Evolutionary conservation across 805 yeast species (phyloP).

Genomic region (Candida khao-thaluensis): DNA sequence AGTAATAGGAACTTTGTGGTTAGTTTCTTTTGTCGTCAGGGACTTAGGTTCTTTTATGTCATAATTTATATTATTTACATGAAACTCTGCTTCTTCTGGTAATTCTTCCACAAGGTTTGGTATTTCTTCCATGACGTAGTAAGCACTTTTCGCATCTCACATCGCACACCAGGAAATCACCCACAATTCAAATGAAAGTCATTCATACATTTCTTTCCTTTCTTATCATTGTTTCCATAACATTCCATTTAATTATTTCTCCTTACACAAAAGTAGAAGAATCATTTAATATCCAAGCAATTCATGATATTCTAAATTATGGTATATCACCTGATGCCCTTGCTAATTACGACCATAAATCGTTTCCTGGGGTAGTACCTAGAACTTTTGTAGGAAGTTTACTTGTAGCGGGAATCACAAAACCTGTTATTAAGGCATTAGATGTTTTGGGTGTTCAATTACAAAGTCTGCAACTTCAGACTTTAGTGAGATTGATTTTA

Average conservation of each 20-base stretch:
- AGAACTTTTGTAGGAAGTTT: slow-evolving; percentile 77
- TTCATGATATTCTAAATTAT: slow-evolving; percentile 71
- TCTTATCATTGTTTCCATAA: neutral
- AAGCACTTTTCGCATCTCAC: too few species aligned
- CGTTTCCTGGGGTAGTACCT: slow-evolving; percentile 88
- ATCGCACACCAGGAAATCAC: too few species aligned
- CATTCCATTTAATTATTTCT: slow-evolving; percentile 49
- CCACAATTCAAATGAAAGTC: too few species aligned
- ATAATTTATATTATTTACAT: slow-evolving; percentile 16
- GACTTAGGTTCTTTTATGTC: slow-evolving; percentile 7
- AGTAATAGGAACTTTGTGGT: slow-evolving; percentile 76
- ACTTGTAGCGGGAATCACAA: slow-evolving; percentile 47
- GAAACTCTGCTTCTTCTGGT: slow-evolving; percentile 11
- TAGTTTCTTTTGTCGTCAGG: slow-evolving; percentile 12
- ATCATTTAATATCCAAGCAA: slow-evolving; percentile 86
- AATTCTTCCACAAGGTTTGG: slow-evolving; percentile 17
- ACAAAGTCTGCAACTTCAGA: slow-evolving; percentile 44
- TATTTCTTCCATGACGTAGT: slow-evolving; percentile 13
- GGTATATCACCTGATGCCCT: slow-evolving; percentile 45
- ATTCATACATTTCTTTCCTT: too few species aligned
- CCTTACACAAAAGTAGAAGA: slow-evolving; percentile 95
- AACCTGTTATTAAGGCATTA: slow-evolving; percentile 26
- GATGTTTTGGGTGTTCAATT: slow-evolving; percentile 22
- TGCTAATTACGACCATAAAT: slow-evolving; percentile 64
- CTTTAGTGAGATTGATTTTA: slow-evolving; percentile 55